phyloP scores from a whole-genome alignment of 495 filamentous ascomycete genomes.

The Lentithecium fluviatile region DNA sequence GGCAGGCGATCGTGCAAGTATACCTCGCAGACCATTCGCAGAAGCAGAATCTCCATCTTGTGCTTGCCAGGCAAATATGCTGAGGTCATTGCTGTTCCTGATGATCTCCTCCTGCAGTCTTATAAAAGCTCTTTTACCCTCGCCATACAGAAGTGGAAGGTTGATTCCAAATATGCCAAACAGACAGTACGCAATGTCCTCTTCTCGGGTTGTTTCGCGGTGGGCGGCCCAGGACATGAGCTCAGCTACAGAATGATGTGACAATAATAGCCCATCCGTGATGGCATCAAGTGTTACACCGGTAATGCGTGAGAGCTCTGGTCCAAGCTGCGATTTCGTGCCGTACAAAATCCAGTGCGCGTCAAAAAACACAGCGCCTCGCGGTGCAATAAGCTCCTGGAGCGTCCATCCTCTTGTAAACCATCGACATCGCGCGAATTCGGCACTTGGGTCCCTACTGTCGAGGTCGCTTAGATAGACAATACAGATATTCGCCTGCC shows the following conservation, averaged over 20 bases:
- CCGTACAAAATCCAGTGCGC: conserved; percentile 3
- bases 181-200: conserved; percentile 28
- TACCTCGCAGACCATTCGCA: too few relatives aligned
- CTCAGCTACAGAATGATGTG: not conserved
- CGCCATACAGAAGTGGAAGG: conserved; percentile 27
- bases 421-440: conserved; percentile 24
- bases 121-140: conserved; percentile 20
- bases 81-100: conserved; percentile 7
- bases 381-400: conserved; percentile 29
- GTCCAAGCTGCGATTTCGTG: not conserved
- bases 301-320: not conserved
- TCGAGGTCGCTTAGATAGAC: conserved; percentile 16
- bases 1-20: not conserved
- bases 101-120: conserved; percentile 30
- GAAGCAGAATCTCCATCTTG: too few relatives aligned
- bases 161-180: conserved; percentile 28
- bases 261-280: not conserved
- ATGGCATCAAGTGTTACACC: conserved; percentile 1
- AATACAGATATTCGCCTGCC: conserved; percentile 11
- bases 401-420: too few relatives aligned
- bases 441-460: too few relatives aligned
- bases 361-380: conserved; percentile 2
- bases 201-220: conserved; percentile 13
- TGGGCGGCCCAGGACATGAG: conserved; percentile 25
- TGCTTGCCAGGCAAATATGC: conserved; percentile 16